phyloP scores from a whole-genome alignment of 148 eudicot genomes.

The Cornus kousa region DNA sequence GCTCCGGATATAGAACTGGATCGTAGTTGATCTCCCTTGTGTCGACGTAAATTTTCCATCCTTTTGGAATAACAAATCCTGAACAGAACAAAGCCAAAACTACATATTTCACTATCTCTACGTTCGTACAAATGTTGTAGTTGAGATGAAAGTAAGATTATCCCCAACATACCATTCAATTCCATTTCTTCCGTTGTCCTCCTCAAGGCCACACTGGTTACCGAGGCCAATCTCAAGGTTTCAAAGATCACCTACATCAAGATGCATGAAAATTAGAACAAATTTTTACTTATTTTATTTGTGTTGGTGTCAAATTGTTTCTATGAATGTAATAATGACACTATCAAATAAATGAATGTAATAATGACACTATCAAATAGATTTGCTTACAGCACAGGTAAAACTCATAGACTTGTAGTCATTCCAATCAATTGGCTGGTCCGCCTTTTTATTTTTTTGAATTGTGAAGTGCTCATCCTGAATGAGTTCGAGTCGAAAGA shows the following conservation, averaged over 20 bases:
- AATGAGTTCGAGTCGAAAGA: background rate
- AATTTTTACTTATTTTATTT: too few species aligned
- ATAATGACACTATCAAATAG: background rate
- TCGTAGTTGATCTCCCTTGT: conserved; percentile 81
- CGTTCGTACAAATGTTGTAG: too few species aligned
- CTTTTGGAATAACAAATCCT: conserved; percentile 18
- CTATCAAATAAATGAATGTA: background rate
- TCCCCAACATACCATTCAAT: conserved; percentile 52
- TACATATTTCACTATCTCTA: too few species aligned
- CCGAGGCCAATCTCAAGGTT: conserved; percentile 70
- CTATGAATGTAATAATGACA: too few species aligned
- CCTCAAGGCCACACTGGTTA: conserved; percentile 73
- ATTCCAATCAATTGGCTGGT: conserved; percentile 63
- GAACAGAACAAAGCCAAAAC: too few species aligned
- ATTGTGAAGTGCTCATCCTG: conserved; percentile 72
- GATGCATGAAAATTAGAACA: background rate
- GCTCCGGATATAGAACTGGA: conserved; percentile 68
- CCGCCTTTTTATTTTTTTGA: conserved; percentile 43
- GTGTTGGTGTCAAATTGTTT: too few species aligned
- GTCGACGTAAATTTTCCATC: conserved; percentile 88
- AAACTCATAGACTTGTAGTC: conserved; percentile 79
- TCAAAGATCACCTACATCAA: conserved; percentile 65
- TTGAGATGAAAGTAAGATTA: background rate
- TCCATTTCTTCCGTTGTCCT: conserved; percentile 64
- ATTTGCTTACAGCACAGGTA: conserved; percentile 70